A percentile compares a stretch with the other conserved stretches of the same genome.
Evolutionary conservation across 202 grass and related monocot genomes (phyloP).

Genomic region (Zizania palustris): DNA sequence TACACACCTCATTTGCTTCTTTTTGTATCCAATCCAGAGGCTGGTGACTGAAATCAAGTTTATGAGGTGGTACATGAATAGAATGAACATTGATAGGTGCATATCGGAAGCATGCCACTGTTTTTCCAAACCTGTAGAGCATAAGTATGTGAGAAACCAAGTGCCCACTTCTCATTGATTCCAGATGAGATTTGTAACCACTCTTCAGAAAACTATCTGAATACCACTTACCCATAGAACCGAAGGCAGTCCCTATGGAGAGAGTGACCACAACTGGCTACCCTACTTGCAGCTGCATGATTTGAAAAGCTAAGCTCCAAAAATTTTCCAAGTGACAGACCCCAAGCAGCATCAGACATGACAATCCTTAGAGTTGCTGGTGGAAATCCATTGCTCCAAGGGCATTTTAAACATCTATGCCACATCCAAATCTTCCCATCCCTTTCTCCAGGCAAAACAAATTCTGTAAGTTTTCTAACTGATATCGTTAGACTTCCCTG

Average conservation of each 20-base stretch:
- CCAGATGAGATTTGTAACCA: constrained; percentile 22
- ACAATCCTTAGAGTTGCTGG: constrained; percentile 85
- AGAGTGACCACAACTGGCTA: constrained; percentile 91
- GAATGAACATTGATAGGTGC: constrained; percentile 83
- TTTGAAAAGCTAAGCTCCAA: constrained; percentile 99
- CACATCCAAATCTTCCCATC: constrained; percentile 97
- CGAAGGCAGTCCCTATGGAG: constrained; percentile 95
- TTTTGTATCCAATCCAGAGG: constrained; percentile 83
- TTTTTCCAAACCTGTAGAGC: constrained; percentile 77
- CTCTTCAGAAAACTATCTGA: constrained; percentile 38
- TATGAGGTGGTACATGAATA: constrained; percentile 86
- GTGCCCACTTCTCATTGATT: constrained; percentile 25
- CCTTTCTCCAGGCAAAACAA: constrained; percentile 75
- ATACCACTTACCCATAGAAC: constrained; percentile 81
- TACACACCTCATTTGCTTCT: constrained; percentile 81
- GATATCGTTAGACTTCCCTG: constrained; percentile 96
- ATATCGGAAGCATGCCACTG: constrained; percentile 89
- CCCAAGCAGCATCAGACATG: constrained; percentile 95
- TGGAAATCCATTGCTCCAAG: constrained; percentile 81
- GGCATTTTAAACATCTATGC: constrained; percentile 95
- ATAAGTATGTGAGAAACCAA: constrained; percentile 45
- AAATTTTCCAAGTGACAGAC: constrained; percentile 98
- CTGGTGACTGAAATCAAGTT: constrained; percentile 84
- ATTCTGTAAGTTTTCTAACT: constrained; percentile 74
- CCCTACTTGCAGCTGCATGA: constrained; percentile 89